Conservation (phyloP, 2,329 filamentous ascomycete genomes). For the Hypoxylon sp. region DNA sequence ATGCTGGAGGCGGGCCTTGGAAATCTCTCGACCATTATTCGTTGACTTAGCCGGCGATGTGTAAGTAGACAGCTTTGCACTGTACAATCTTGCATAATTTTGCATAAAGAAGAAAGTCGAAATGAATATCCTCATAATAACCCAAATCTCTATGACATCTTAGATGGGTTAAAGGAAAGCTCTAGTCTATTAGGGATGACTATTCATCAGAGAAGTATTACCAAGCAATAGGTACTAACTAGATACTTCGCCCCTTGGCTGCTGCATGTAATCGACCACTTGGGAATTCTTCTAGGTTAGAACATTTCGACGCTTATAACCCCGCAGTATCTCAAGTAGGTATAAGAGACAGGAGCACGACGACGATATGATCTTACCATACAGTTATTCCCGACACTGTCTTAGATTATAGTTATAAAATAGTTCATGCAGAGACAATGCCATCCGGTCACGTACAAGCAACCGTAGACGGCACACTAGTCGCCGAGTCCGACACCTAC, state of each 20-base stretch:
- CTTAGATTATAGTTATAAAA: constrained; percentile 11
- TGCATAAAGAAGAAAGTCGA: background rate
- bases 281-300: constrained; percentile 11
- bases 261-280: constrained; percentile 4
- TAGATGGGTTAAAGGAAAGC: no score
- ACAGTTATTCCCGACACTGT: background rate
- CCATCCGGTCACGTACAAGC: constrained; percentile 56
- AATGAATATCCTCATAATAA: no score
- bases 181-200: no score
- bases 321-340: constrained; percentile 6
- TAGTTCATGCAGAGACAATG: constrained; percentile 43
- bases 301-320: constrained; percentile 9
- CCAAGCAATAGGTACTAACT: no score
- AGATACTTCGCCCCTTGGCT: background rate
- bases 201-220: no score
- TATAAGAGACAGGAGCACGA: background rate
- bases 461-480: constrained; percentile 59
- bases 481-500: constrained; percentile 65
- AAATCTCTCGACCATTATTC: constrained; percentile 41
- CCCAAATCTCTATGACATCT: no score
- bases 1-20: constrained; percentile 19
- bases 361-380: background rate
- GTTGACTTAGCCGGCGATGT: constrained; percentile 6
- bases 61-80: background rate
- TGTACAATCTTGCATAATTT: no score